These are phyloP conservation scores for Tribonema minus DNA, from an alignment of 108 stramenopile genomes.

Conservation along the genomic window DNA sequence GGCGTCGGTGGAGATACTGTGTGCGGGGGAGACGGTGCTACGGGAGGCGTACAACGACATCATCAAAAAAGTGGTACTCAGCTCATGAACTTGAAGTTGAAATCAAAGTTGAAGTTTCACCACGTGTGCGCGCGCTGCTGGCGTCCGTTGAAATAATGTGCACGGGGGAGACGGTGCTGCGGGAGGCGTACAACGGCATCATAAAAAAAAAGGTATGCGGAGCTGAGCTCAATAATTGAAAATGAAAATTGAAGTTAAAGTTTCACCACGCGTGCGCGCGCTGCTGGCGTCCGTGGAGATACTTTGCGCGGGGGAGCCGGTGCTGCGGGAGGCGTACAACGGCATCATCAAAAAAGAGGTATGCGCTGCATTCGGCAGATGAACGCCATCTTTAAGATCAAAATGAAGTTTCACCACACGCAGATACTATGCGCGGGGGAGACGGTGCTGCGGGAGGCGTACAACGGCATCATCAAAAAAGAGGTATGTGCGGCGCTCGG, in stretches of 20 bases:
- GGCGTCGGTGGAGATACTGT: constrained; percentile 47
- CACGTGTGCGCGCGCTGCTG: too few relatives aligned
- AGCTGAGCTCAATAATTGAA: too few relatives aligned
- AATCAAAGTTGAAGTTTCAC: too few relatives aligned
- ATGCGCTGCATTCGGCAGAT: not conserved
- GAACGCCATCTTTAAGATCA: not conserved
- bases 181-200: constrained; percentile 45
- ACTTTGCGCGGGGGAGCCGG: constrained; percentile 41
- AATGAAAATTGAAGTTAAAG: too few relatives aligned
- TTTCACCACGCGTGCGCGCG: too few relatives aligned
- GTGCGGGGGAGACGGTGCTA: constrained; percentile 41
- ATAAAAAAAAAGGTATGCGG: constrained; percentile 44
- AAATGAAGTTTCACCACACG: not conserved
- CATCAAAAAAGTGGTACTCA: constrained; percentile 42
- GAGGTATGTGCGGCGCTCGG: not conserved
- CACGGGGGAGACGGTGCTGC: constrained; percentile 41
- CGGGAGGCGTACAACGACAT: constrained; percentile 46
- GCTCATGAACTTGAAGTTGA: too few relatives aligned
- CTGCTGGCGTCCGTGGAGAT: constrained; percentile 49
- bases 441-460: not conserved
- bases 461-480: constrained; percentile 2
- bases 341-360: constrained; percentile 46
- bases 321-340: constrained; percentile 42
- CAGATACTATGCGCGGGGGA: not conserved
- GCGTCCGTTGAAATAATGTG: constrained; percentile 47